These are phyloP conservation scores for Russula griseocarnosa DNA, from an alignment of 768 basidiomycete species.

Conservation along the genomic window DNA sequence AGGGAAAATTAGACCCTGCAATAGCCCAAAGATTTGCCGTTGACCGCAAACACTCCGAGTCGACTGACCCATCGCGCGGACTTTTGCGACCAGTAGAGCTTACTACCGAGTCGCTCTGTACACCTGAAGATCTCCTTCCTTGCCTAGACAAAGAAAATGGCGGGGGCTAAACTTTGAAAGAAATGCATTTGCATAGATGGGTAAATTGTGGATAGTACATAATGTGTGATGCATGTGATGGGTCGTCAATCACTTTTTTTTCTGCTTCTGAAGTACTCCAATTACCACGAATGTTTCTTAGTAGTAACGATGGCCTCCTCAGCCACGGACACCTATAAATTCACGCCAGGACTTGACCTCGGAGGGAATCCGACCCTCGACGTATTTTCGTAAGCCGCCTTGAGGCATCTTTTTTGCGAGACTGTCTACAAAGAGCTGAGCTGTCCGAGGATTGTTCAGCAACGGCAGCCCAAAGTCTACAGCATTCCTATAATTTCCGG, in stretches of 20 bases:
- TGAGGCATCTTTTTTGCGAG: conserved; percentile 78
- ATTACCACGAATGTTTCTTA: not conserved
- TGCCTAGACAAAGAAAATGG: conserved; percentile 28
- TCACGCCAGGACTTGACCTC: conserved; percentile 93
- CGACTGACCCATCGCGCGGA: conserved; percentile 37
- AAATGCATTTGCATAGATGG: not conserved
- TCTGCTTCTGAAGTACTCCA: not conserved
- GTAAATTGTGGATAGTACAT: conserved; percentile 4
- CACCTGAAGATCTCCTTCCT: conserved; percentile 24
- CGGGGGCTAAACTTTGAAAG: not conserved
- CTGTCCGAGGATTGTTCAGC: conserved; percentile 85
- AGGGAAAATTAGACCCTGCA: conserved; percentile 53
- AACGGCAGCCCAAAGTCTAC: conserved; percentile 62
- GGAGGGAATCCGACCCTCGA: conserved; percentile 82
- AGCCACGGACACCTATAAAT: conserved; percentile 74
- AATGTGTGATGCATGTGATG: not conserved
- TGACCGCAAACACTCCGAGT: conserved; percentile 44
- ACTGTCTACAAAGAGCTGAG: conserved; percentile 86
- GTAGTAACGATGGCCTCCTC: conserved; percentile 24
- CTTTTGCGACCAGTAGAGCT: not conserved
- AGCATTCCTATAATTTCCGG: conserved; percentile 16
- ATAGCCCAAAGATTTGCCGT: conserved; percentile 61
- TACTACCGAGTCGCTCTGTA: conserved; percentile 12
- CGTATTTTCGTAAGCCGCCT: conserved; percentile 73
- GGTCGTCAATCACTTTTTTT: not conserved